phyloP scores from a whole-genome alignment of 305 asterid species.

The Fraxinus greggii region DNA sequence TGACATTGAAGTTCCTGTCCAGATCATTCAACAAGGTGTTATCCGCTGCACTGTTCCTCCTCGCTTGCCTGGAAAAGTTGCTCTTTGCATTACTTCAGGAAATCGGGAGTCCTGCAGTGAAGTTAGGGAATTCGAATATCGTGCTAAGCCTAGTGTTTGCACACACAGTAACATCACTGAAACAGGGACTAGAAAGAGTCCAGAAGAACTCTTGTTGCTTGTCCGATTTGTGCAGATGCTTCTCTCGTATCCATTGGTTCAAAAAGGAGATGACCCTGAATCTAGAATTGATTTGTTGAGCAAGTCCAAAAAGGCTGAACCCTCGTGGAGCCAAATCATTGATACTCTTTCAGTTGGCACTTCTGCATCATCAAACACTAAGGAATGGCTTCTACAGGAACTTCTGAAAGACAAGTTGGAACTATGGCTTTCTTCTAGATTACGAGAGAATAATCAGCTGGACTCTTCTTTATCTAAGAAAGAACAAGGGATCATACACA shows the following conservation, averaged over 20 bases:
- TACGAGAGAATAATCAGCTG: conserved; percentile 34
- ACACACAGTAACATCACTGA: conserved; percentile 40
- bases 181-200: conserved; percentile 45
- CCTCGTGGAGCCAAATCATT: conserved; percentile 66
- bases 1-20: conserved; percentile 81
- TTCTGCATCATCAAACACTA: conserved; percentile 49
- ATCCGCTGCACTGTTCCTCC: conserved; percentile 82
- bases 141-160: conserved; percentile 47
- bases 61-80: conserved; percentile 68
- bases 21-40: conserved; percentile 86
- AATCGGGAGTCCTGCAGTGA: conserved; percentile 90
- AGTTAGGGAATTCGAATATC: conserved; percentile 80
- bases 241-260: conserved; percentile 43
- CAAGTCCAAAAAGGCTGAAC: conserved; percentile 50
- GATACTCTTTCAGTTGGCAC: conserved; percentile 60
- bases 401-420: conserved; percentile 79
- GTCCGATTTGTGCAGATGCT: conserved; percentile 80
- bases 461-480: conserved; percentile 60
- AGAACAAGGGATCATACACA: conserved; percentile 93
- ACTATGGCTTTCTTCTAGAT: conserved; percentile 72
- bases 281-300: conserved; percentile 44
- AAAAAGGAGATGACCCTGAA: conserved; percentile 42
- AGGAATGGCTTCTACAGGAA: conserved; percentile 85
- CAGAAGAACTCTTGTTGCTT: conserved; percentile 71
- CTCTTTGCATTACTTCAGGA: conserved; percentile 70